Percentiles rank a stretch among this genome's conserved stretches.
Conservation (phyloP, 371 early-diverging fungal genomes). For the Mucor racemosus region DNA sequence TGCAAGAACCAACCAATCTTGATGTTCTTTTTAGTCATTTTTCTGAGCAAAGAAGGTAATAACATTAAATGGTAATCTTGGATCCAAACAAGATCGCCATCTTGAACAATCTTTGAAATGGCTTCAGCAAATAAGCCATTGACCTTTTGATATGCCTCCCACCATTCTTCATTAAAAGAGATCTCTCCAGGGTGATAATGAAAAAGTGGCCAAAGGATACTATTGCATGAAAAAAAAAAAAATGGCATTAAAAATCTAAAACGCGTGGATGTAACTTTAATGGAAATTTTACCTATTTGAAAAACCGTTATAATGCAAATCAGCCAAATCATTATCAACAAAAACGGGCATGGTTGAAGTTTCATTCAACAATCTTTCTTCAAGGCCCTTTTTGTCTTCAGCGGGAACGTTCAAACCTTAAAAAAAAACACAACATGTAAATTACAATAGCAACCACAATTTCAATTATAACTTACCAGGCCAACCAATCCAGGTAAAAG, state of each 20-base stretch:
- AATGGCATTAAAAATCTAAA: not conserved
- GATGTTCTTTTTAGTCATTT: conserved; percentile 71
- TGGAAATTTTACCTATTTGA: conserved; percentile 79
- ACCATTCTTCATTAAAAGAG: conserved; percentile 87
- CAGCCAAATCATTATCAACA: conserved; percentile 94
- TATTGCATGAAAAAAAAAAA: not conserved
- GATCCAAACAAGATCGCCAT: conserved; percentile 97
- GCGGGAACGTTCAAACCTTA: conserved; percentile 81
- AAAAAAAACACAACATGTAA: not conserved
- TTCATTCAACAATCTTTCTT: conserved; percentile 74
- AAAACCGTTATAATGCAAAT: conserved; percentile 98
- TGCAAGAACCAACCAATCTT: conserved; percentile 99
- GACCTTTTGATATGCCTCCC: conserved; percentile 95
- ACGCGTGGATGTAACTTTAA: not conserved
- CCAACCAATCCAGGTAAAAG: conserved; percentile 99
- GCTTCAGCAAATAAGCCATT: conserved; percentile 91
- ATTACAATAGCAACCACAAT: not conserved
- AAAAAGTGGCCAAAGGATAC: conserved; percentile 95
- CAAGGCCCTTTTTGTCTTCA: conserved; percentile 81
- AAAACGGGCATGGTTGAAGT: conserved; percentile 97
- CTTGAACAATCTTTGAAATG: conserved; percentile 76
- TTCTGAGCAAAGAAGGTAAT: conserved; percentile 84
- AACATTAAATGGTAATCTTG: conserved; percentile 99
- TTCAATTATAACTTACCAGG: conserved; percentile 72
- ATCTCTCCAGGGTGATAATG: conserved; percentile 98